phyloP scores from a whole-genome alignment of 768 basidiomycete genomes.

The Paxillus ammoniavirescens region DNA sequence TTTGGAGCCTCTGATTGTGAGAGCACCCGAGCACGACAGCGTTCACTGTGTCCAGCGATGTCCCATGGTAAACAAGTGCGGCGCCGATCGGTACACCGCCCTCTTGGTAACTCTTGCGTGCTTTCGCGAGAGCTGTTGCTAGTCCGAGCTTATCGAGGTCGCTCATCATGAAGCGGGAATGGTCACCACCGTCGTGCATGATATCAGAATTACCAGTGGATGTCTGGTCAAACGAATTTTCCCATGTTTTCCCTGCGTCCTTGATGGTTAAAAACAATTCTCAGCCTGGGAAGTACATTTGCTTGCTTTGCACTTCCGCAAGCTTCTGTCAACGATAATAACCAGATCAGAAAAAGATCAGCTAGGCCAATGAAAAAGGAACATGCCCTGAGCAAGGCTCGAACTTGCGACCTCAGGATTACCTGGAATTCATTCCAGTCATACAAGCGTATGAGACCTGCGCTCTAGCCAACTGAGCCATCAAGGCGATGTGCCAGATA shows the following conservation, averaged over 20 bases:
- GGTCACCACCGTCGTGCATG: neutral
- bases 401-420: constrained; percentile 65
- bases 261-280: too few relatives aligned
- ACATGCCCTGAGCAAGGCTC: constrained; percentile 54
- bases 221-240: too few relatives aligned
- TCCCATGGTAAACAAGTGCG: constrained; percentile 37
- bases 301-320: too few relatives aligned
- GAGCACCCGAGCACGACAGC: constrained; percentile 39
- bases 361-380: constrained; percentile 7
- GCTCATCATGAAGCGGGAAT: constrained; percentile 5
- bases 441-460: constrained; percentile 48
- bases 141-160: constrained; percentile 31
- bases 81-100: constrained; percentile 68
- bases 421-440: constrained; percentile 27
- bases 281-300: too few relatives aligned
- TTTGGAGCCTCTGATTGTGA: constrained; percentile 46
- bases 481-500: constrained; percentile 16
- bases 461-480: constrained; percentile 58
- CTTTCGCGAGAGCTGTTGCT: constrained; percentile 38
- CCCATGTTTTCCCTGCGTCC: too few relatives aligned
- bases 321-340: too few relatives aligned
- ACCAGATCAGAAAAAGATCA: too few relatives aligned
- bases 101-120: constrained; percentile 43
- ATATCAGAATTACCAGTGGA: too few relatives aligned
- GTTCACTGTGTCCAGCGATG: constrained; percentile 13